Base-by-base conservation (phyloP, 2,329 filamentous ascomycete species). In the Fusarium sp. region DNA sequence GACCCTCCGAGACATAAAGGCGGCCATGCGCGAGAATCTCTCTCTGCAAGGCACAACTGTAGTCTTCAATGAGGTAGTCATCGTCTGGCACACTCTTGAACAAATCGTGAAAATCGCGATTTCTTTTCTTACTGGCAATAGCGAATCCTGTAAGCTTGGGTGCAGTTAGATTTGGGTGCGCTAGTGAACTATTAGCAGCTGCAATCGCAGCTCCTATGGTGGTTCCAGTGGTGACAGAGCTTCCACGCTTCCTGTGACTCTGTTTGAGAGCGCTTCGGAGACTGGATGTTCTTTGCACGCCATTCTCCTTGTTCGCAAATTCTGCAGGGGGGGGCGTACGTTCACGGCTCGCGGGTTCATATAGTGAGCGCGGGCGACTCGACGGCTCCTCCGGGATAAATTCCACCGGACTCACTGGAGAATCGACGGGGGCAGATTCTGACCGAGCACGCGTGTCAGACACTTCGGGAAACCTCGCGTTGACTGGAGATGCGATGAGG, bases 11-110 rank as follows among this genome's bases (percentile, higher is more conserved):
- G 44, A 99, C 93, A 78, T 99, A 99, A 17, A 99, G 87, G 42
- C 96, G 89, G 9, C 96, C 96, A 74, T 98, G 96, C 10, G 97
- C 90, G 38, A 99, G 88, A 67, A 99, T 99, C 78, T 99, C 97
- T 73, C 95, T 90, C 81, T 99, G 96, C 64, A 99, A 81, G 7
- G 96, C 96, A 79, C 96, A 98, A 80, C 96, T 98, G 81, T 98
- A 99, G 80, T 99, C 96, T 79, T 99, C 96, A 72, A 99, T 98
- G 30, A 99, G 87, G 78, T 97, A 98, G 80, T 99, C 96, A 77
- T 99, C 96, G 73, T 98, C 95, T 2, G 97, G 96, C 1, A 99
- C 96, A 79, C 95, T 98, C 81, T 96, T 93, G 85, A 99, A 99
- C 5, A 97, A 84, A 64, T 88, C 89, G 80, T 99, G 96, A 76